These are phyloP conservation scores for Lenzites betulinus DNA, from an alignment of 768 basidiomycete species.

Conservation along the genomic window DNA sequence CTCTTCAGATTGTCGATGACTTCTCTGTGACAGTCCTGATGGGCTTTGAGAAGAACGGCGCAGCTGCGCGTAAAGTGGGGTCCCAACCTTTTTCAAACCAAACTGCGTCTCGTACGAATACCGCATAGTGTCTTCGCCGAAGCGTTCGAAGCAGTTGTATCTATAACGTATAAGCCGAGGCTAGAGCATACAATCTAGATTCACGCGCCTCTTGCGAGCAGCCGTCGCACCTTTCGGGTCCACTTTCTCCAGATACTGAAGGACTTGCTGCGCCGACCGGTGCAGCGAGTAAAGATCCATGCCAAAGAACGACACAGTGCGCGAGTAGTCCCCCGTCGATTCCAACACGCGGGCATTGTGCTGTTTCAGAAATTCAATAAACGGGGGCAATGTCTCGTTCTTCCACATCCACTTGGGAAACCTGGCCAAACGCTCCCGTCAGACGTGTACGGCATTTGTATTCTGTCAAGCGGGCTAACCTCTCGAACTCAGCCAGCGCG, in stretches of 20 bases:
- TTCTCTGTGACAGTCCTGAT: conserved; percentile 31
- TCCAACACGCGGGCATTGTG: conserved; percentile 23
- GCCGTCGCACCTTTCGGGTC: conserved; percentile 30
- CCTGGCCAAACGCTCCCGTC: conserved; percentile 3
- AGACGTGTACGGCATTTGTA: not conserved
- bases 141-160: conserved; percentile 31
- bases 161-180: conserved; percentile 5
- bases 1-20: conserved; percentile 28
- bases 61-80: not conserved
- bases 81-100: conserved; percentile 25
- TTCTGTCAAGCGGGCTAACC: conserved; percentile 12
- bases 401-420: conserved; percentile 38
- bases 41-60: no score
- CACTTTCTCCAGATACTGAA: conserved; percentile 29
- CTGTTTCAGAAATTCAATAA: conserved; percentile 28
- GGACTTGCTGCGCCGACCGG: conserved; percentile 28
- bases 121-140: conserved; percentile 28
- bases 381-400: conserved; percentile 31
- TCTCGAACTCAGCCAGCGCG: conserved; percentile 24
- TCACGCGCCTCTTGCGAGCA: conserved; percentile 29
- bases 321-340: conserved; percentile 15
- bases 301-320: conserved; percentile 31
- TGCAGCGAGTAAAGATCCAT: conserved; percentile 34
- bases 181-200: not conserved
- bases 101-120: conserved; percentile 29